A percentile compares a stretch with the other conserved stretches of the same genome.
phyloP scores from a whole-genome alignment of 805 yeast species.

The Huiozyma naganishii region DNA sequence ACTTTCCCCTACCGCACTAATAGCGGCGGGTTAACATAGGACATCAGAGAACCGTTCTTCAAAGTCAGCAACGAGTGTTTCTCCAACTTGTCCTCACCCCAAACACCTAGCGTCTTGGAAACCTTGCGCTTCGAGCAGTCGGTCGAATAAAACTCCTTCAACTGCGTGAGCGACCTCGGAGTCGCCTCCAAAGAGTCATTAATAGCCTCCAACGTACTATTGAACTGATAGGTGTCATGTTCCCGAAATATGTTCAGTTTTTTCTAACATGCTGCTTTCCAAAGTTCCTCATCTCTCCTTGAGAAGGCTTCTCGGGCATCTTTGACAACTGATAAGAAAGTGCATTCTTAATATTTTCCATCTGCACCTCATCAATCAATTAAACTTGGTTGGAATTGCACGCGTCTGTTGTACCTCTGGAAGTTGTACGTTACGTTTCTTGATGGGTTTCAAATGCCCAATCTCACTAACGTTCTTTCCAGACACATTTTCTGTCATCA shows the following conservation, averaged over 20 bases:
- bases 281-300: not conserved
- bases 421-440: not conserved
- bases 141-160: slow-evolving; percentile 7
- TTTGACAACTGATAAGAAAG: not conserved
- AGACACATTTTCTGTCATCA: not conserved
- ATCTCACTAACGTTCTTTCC: not conserved
- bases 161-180: slow-evolving; percentile 26
- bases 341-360: not conserved
- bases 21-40: slow-evolving; percentile 62
- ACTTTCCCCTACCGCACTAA: slow-evolving; percentile 51
- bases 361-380: not conserved
- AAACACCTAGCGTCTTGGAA: slow-evolving; percentile 12
- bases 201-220: slow-evolving; percentile 24
- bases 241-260: slow-evolving; percentile 4
- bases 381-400: not conserved
- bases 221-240: slow-evolving; percentile 10
- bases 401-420: not conserved
- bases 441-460: not conserved
- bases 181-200: slow-evolving; percentile 27
- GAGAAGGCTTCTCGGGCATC: not conserved
- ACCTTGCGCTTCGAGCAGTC: slow-evolving; percentile 18
- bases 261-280: slow-evolving; percentile 3
- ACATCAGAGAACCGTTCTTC: slow-evolving; percentile 66
- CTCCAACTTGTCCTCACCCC: slow-evolving; percentile 32
- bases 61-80: slow-evolving; percentile 70